Evolutionary conservation across 495 filamentous ascomycete genomes (phyloP).

Genomic region (Penicillium dipodomyicola): DNA sequence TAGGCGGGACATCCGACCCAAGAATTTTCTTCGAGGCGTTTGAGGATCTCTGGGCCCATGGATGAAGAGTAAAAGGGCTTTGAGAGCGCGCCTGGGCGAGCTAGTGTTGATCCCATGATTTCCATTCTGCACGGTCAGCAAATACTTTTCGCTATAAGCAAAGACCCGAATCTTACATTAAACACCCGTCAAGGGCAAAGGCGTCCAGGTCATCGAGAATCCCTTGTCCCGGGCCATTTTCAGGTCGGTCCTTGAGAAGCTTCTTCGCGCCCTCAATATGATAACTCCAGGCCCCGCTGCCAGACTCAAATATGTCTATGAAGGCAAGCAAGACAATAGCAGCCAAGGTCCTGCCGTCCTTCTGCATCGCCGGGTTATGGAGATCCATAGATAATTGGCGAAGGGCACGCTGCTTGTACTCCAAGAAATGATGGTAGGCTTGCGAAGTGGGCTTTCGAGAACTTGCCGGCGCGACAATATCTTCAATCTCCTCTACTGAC

Average conservation of each 20-base stretch:
- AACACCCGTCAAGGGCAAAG: conserved; percentile 44
- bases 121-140: conserved; percentile 34
- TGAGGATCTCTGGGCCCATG: conserved; percentile 43
- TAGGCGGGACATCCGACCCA: conserved; percentile 51
- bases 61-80: conserved; percentile 43
- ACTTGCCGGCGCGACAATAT: conserved; percentile 29
- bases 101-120: conserved; percentile 51
- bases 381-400: conserved; percentile 41
- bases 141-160: background rate
- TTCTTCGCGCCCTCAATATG: conserved; percentile 50
- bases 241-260: conserved; percentile 34
- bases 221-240: conserved; percentile 20
- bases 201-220: conserved; percentile 41
- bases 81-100: conserved; percentile 43
- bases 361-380: conserved; percentile 34
- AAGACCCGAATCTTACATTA: conserved; percentile 33
- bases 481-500: conserved; percentile 31
- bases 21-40: conserved; percentile 47
- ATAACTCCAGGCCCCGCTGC: conserved; percentile 47
- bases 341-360: conserved; percentile 42
- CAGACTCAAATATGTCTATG: conserved; percentile 46
- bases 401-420: conserved; percentile 45
- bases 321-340: conserved; percentile 45
- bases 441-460: conserved; percentile 31
- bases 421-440: conserved; percentile 43